A percentile compares a stretch with the other conserved stretches of the same genome.
Evolutionary conservation across 495 filamentous ascomycete genomes (phyloP).

Genomic region (Lepidopterella palustris): DNA sequence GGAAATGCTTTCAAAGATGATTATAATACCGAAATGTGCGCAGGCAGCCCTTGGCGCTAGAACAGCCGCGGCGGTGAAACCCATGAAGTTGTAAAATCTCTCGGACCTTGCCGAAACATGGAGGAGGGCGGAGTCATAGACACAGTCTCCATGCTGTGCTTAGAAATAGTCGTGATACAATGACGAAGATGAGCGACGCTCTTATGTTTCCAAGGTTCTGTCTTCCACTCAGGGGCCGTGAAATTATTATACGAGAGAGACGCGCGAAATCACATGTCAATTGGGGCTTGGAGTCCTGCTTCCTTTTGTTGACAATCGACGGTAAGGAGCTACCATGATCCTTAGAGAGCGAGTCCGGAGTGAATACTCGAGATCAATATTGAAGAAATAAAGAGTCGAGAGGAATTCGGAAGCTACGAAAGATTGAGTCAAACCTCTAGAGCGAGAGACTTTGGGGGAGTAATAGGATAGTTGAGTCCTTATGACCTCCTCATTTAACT

Average conservation of each 20-base stretch:
- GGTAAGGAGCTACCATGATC: background rate
- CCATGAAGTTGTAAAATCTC: background rate
- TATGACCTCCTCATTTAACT: no score
- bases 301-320: background rate
- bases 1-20: background rate
- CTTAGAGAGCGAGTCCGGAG: no score
- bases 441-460: no score
- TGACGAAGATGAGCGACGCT: background rate
- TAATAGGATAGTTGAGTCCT: no score
- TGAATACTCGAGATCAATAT: no score
- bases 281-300: background rate
- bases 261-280: background rate
- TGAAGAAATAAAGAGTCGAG: no score
- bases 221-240: background rate
- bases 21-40: background rate
- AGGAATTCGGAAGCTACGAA: no score
- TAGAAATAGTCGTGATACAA: background rate
- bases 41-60: constrained; percentile 1
- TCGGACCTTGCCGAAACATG: background rate
- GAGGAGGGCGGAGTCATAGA: background rate
- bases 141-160: background rate
- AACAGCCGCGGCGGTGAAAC: background rate
- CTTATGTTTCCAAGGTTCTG: background rate
- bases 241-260: background rate
- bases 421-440: no score